Evolutionary conservation across 2,329 filamentous ascomycete species (phyloP).

Genomic region (Xylaria hypoxylon): DNA sequence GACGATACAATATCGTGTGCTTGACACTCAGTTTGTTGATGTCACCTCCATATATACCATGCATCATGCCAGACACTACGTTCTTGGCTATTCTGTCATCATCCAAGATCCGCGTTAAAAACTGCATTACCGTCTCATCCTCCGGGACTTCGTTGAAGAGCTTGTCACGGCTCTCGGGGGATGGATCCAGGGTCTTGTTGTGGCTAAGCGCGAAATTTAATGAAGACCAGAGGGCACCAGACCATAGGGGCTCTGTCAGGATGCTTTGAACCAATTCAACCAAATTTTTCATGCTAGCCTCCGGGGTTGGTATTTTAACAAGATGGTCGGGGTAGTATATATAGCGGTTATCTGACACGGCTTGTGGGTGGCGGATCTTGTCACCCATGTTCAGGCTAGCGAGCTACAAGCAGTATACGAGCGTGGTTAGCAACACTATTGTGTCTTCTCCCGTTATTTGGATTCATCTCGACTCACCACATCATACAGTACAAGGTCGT

Average conservation of each 20-base stretch:
- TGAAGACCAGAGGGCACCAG: slow-evolving; percentile 35
- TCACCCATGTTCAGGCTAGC: slow-evolving; percentile 66
- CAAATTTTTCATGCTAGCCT: slow-evolving; percentile 33
- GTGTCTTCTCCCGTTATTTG: not conserved
- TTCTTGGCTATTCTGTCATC: slow-evolving; percentile 73
- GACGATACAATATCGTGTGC: slow-evolving; percentile 66
- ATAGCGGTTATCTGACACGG: slow-evolving; percentile 71
- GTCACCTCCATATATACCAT: slow-evolving; percentile 94
- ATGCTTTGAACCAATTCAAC: slow-evolving; percentile 24
- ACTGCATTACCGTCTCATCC: slow-evolving; percentile 80
- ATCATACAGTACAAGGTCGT: slow-evolving; percentile 75
- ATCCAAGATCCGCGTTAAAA: slow-evolving; percentile 66
- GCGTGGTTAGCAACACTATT: slow-evolving; percentile 20
- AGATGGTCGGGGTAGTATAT: slow-evolving; percentile 91
- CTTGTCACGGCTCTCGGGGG: not conserved
- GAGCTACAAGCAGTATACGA: slow-evolving; percentile 58
- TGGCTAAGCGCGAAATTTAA: slow-evolving; percentile 24
- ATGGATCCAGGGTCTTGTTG: slow-evolving; percentile 7
- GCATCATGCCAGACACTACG: slow-evolving; percentile 78
- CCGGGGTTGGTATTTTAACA: slow-evolving; percentile 59
- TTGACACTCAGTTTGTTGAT: slow-evolving; percentile 82
- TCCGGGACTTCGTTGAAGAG: slow-evolving; percentile 47
- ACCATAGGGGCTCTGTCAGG: slow-evolving; percentile 47
- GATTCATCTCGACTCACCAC: slow-evolving; percentile 65
- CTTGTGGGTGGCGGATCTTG: slow-evolving; percentile 64